A percentile compares a stretch with the other conserved stretches of the same genome.
Conservation (phyloP, 1,284 basidiomycete genomes). For the Fomitopsis palustris region DNA sequence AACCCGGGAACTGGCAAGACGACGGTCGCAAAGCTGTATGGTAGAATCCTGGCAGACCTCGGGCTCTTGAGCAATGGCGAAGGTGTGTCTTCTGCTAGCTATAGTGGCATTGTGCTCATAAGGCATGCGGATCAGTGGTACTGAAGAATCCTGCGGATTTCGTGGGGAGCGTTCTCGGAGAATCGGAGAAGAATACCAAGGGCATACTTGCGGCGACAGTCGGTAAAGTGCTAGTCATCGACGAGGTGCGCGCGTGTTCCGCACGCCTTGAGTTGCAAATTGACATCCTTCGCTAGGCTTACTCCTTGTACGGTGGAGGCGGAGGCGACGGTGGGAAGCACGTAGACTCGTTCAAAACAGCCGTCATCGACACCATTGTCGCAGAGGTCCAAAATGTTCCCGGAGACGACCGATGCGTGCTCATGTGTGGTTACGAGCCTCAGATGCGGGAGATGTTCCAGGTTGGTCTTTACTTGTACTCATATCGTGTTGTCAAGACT, state of each 20-base stretch:
- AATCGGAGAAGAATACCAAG: conserved; percentile 62
- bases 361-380: conserved; percentile 70
- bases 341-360: conserved; percentile 53
- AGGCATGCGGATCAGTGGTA: conserved; percentile 41
- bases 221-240: conserved; percentile 66
- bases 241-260: conserved; percentile 42
- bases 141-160: conserved; percentile 67
- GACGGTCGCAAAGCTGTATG: conserved; percentile 62
- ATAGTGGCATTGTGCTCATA: neutral
- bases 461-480: conserved; percentile 30
- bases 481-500: neutral
- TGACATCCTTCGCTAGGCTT: conserved; percentile 43
- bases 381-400: conserved; percentile 66
- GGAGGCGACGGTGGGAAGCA: conserved; percentile 28
- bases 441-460: conserved; percentile 71
- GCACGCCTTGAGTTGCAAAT: neutral
- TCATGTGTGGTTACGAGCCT: conserved; percentile 60
- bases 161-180: conserved; percentile 48
- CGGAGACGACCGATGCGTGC: conserved; percentile 65
- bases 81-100: conserved; percentile 37
- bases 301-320: conserved; percentile 55
- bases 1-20: conserved; percentile 69
- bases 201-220: conserved; percentile 50
- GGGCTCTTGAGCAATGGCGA: conserved; percentile 62
- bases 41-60: conserved; percentile 55